A percentile compares a stretch with the other conserved stretches of the same genome.
Evolutionary conservation across 2,329 filamentous ascomycete species (phyloP).

Genomic region (Tricladium varicosporioides): DNA sequence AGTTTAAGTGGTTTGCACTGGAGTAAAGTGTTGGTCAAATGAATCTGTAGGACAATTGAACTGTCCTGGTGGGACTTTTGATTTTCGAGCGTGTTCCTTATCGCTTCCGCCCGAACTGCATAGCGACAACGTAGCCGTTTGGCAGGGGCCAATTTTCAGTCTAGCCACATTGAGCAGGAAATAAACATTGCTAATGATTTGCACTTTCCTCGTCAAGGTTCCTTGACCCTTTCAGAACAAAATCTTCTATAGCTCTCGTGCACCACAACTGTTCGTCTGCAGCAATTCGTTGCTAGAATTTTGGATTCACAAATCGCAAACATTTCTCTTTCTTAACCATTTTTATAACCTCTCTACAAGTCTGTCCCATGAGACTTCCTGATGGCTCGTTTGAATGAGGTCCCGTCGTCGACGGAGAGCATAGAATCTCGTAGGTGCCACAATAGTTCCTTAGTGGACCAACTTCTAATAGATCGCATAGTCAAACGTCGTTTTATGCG

Average conservation of each 20-base stretch:
- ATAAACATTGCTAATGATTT: constrained; percentile 5
- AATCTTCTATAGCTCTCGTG: background rate
- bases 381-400: constrained; percentile 83
- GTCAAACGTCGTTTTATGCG: constrained; percentile 77
- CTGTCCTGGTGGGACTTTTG: too few species aligned
- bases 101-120: background rate
- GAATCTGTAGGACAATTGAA: too few species aligned
- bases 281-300: background rate
- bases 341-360: background rate
- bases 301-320: background rate
- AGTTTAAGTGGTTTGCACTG: too few species aligned
- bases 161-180: constrained; percentile 3
- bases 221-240: background rate
- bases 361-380: constrained; percentile 28
- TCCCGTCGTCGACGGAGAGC: constrained; percentile 63
- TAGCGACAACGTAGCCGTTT: too few species aligned
- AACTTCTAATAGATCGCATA: constrained; percentile 36
- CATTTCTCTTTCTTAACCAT: background rate
- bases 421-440: constrained; percentile 64
- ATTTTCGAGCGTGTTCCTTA: background rate
- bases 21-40: too few species aligned
- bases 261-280: constrained; percentile 5
- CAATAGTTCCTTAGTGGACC: background rate
- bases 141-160: background rate
- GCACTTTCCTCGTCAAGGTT: background rate